Evolutionary conservation across 345 rosid genomes (phyloP).

Genomic region (Fremontodendron californicum): DNA sequence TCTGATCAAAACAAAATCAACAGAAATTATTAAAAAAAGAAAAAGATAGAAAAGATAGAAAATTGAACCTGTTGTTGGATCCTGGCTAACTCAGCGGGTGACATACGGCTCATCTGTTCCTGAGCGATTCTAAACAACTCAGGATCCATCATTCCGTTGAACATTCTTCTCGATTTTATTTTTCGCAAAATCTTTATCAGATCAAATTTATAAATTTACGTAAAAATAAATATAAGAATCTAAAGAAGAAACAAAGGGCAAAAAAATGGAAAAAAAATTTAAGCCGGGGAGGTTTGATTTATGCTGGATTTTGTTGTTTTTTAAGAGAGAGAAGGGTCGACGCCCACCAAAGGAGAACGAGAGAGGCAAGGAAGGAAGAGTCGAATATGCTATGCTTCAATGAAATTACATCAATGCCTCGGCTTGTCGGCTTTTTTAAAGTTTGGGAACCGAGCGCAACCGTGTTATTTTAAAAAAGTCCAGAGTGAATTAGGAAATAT

Average conservation of each 20-base stretch:
- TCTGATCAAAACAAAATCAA: too few relatives aligned
- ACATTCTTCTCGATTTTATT: neutral
- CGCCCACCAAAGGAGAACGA: neutral
- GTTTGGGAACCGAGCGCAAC: too few relatives aligned
- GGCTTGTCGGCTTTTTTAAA: too few relatives aligned
- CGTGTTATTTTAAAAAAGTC: too few relatives aligned
- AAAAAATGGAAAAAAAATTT: neutral
- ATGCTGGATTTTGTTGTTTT: neutral
- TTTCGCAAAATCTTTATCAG: neutral
- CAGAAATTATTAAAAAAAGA: neutral
- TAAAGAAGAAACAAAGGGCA: neutral
- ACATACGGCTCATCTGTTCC: slow-evolving; percentile 94
- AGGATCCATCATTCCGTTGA: slow-evolving; percentile 72
- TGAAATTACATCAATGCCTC: slow-evolving; percentile 2
- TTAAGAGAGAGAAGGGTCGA: neutral
- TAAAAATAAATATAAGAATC: neutral
- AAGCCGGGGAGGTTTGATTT: neutral
- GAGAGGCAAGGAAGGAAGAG: neutral
- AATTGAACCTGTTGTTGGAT: slow-evolving; percentile 54
- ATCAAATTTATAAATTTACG: neutral
- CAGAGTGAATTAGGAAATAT: too few relatives aligned
- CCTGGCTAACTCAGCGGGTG: slow-evolving; percentile 69
- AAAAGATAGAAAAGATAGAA: neutral
- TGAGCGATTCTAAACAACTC: slow-evolving; percentile 80
- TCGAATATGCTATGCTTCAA: neutral